Conservation (phyloP, 768 basidiomycete species). For the Tricholoma terreum region DNA sequence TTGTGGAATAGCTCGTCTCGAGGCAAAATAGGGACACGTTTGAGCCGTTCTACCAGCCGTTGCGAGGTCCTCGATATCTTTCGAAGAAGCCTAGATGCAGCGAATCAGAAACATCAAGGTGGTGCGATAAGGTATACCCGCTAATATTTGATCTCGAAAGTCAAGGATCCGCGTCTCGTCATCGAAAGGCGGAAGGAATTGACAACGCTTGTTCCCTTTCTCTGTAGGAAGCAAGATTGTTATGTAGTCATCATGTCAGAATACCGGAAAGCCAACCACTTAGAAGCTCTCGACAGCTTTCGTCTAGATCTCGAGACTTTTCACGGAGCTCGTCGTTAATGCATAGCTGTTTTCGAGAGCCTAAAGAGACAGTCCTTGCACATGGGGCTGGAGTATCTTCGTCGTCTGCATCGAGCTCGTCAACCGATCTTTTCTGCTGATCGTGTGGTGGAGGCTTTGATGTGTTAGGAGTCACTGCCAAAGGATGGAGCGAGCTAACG, state of each 20-base stretch:
- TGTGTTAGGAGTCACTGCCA: conserved; percentile 4
- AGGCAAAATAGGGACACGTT: conserved; percentile 92
- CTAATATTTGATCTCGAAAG: conserved; percentile 85
- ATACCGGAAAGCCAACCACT: conserved; percentile 43
- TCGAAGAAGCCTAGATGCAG: conserved; percentile 66
- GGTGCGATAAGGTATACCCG: conserved; percentile 28
- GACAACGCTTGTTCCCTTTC: conserved; percentile 68
- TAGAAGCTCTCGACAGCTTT: conserved; percentile 80
- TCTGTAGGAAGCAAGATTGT: conserved; percentile 31
- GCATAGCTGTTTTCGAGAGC: conserved; percentile 88
- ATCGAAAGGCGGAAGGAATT: conserved; percentile 65
- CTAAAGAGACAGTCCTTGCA: conserved; percentile 76
- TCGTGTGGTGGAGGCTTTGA: background rate
- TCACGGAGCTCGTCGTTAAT: conserved; percentile 78
- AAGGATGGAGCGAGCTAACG: conserved; percentile 25
- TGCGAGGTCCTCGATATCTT: conserved; percentile 94
- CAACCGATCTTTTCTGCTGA: conserved; percentile 19
- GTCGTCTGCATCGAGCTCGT: conserved; percentile 25
- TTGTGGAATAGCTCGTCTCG: conserved; percentile 81
- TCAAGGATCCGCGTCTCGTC: conserved; percentile 75
- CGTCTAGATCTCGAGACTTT: conserved; percentile 72
- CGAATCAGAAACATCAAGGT: background rate
- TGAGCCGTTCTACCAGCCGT: conserved; percentile 60
- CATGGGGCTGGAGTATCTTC: conserved; percentile 18
- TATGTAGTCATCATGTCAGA: background rate